These are phyloP conservation scores for Trichoderma polysporum DNA, from an alignment of 2,329 filamentous ascomycete genomes.

Conservation along the genomic window DNA sequence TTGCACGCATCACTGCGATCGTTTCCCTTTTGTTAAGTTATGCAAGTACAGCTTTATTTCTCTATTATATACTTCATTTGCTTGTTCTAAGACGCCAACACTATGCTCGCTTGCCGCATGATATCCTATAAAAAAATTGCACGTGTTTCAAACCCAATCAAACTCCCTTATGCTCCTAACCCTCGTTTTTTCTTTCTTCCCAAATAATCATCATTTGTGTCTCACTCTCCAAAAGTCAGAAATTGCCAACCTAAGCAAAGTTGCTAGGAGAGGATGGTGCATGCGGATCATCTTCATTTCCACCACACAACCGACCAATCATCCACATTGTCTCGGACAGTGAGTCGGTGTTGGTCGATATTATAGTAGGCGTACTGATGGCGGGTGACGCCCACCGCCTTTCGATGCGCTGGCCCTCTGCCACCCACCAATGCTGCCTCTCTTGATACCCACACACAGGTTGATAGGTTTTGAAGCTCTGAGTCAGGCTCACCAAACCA, in stretches of 20 bases:
- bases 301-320: conserved; percentile 65
- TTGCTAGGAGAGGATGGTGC: conserved; percentile 1
- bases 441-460: conserved; percentile 65
- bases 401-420: conserved; percentile 57
- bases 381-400: conserved; percentile 65
- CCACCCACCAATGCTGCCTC: conserved; percentile 61
- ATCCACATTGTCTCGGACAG: conserved; percentile 63
- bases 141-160: conserved; percentile 2
- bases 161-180: conserved; percentile 7
- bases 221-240: background rate
- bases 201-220: background rate
- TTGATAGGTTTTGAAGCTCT: conserved; percentile 76
- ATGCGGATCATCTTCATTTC: conserved; percentile 30
- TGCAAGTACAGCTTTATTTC: conserved; percentile 14
- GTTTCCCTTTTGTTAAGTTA: background rate
- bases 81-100: background rate
- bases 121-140: conserved; percentile 4
- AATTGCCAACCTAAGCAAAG: conserved; percentile 12
- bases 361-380: conserved; percentile 65
- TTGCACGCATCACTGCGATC: background rate
- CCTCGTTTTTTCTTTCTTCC: background rate
- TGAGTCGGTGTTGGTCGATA: conserved; percentile 69
- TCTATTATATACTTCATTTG: conserved; percentile 14
- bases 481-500: conserved; percentile 80
- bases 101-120: conserved; percentile 11